Base-by-base conservation (phyloP, 164 flowering plant species). In the Chimonanthus salicifolius region DNA sequence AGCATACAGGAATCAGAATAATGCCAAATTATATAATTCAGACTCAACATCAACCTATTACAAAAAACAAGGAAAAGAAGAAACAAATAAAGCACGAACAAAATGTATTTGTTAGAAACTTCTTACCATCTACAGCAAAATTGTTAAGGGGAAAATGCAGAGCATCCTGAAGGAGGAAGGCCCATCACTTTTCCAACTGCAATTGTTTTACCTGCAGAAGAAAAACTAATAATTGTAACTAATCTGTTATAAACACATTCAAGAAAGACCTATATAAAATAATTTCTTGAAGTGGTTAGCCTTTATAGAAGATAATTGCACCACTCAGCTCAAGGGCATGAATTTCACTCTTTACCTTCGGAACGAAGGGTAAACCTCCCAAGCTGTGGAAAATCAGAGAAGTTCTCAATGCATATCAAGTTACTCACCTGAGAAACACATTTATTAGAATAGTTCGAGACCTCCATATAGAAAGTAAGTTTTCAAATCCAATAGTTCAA, bases 361-460 rank as follows among this genome's bases (percentile, higher is more conserved):
- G 97, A 87, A 2, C 98, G 94, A 80, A 96, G 97, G 48, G 98
- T 96, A 74, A 96, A 96, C 80, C 99, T 87, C 70, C 99, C 99
- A 64, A 96, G 98, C 82, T 96, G 99, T 33, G 95, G 84, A 69
- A 92, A 88, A 71, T 96, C 98, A 62, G 91, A 58, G 77, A 92
- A 96, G 75, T 83, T 96, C 87, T 96, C 99, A 45, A 92, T 49
- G 74, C 97, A 94, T 60, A 96, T 96, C 77, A 83, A 18, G 74
- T 88, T 94, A 76, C 81, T 89, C 47, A 91, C 97, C 99, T 96
- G 82, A 13, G 58, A 75, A 74, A 51, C 71, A 79, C 49, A 80
- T 58, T 20, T 58, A 75, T 1, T 43, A 75, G 66, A 70, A 64
- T 58, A 3, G 33, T 4, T 54, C 60, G 16, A n/a, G 2, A 54